These are phyloP conservation scores for Posidonia australis DNA, from an alignment of 106 monocot genomes.

Conservation along the genomic window DNA sequence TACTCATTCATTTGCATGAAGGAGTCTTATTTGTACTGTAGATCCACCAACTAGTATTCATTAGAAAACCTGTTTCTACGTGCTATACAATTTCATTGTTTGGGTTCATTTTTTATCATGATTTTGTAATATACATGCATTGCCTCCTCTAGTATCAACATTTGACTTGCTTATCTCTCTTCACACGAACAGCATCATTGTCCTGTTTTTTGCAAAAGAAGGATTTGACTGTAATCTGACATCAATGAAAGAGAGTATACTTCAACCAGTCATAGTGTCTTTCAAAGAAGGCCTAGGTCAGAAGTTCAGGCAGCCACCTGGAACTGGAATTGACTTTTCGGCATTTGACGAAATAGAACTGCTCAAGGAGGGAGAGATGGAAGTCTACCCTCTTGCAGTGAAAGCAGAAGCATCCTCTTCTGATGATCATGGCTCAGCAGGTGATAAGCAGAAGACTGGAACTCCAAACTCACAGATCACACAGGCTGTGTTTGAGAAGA, in stretches of 20 bases:
- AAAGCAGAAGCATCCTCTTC: constrained; percentile 47
- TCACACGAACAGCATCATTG: constrained; percentile 36
- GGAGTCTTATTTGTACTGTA: too few relatives aligned
- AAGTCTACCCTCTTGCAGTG: constrained; percentile 45
- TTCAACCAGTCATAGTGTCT: constrained; percentile 36
- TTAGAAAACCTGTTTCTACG: too few relatives aligned
- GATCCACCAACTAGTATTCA: too few relatives aligned
- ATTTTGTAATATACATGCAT: neutral
- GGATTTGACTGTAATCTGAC: constrained; percentile 35
- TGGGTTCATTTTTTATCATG: too few relatives aligned
- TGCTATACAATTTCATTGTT: too few relatives aligned
- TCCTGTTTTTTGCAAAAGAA: constrained; percentile 67
- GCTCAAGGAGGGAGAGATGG: constrained; percentile 29
- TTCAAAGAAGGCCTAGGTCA: constrained; percentile 56
- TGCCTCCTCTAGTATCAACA: neutral
- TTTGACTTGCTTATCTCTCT: neutral
- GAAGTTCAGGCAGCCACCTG: constrained; percentile 53
- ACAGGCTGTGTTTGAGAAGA: constrained; percentile 55
- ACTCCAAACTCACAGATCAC: constrained; percentile 56
- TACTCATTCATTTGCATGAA: too few relatives aligned
- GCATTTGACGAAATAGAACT: constrained; percentile 40
- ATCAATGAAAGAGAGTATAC: constrained; percentile 21
- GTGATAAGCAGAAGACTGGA: constrained; percentile 14
- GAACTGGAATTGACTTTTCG: constrained; percentile 49
- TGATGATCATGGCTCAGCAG: constrained; percentile 5